Evolutionary conservation across 2,329 filamentous ascomycete species (phyloP).

Genomic region (Orbilia ellipsospora): DNA sequence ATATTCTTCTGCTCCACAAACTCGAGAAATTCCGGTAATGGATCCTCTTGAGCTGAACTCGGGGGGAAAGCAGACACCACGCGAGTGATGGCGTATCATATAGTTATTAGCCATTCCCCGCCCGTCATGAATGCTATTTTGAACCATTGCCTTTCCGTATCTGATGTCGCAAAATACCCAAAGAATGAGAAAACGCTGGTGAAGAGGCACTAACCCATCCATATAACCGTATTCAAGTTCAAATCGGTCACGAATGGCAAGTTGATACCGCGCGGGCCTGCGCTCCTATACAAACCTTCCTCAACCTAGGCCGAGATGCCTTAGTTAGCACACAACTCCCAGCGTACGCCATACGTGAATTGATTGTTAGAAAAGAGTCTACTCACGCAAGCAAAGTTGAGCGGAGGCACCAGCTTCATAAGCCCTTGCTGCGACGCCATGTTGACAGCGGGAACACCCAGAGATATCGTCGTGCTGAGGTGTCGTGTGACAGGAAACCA

Average conservation of each 20-base stretch:
- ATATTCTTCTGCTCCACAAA: conserved; percentile 34
- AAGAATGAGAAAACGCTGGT: not conserved
- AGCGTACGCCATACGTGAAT: too few species aligned
- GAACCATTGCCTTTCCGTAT: not conserved
- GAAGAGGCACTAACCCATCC: conserved; percentile 41
- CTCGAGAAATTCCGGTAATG: conserved; percentile 37
- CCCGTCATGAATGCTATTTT: not conserved
- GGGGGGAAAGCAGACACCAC: not conserved
- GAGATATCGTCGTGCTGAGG: conserved; percentile 14
- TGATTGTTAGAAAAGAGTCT: not conserved
- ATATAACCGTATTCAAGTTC: conserved; percentile 47
- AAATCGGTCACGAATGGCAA: conserved; percentile 48
- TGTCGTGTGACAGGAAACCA: conserved; percentile 52
- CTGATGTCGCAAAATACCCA: conserved; percentile 1
- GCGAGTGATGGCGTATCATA: too few species aligned
- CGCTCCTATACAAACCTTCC: conserved; percentile 57
- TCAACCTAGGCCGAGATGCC: conserved; percentile 54
- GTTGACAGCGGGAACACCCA: conserved; percentile 10
- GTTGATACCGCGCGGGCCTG: conserved; percentile 46
- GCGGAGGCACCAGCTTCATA: conserved; percentile 58
- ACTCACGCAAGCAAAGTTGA: conserved; percentile 58
- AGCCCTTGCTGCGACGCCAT: conserved; percentile 47
- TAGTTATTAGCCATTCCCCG: not conserved
- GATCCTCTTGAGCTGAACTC: conserved; percentile 38
- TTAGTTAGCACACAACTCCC: not conserved